These are phyloP conservation scores for Herpetospermum pedunculosum DNA, from an alignment of 306 rosid genomes.

Conservation along the genomic window DNA sequence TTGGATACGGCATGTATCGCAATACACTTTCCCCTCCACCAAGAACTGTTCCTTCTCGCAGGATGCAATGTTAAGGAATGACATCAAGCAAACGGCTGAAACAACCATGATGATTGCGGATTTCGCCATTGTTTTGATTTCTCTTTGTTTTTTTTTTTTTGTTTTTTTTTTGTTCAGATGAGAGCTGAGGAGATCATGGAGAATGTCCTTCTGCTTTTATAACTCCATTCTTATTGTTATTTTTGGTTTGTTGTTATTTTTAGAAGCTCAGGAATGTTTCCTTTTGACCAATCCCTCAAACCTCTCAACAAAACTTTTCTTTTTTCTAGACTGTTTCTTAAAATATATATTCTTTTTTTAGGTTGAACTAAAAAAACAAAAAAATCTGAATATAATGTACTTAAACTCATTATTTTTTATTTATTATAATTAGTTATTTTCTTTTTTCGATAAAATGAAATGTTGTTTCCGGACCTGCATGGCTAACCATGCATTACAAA, in stretches of 20 bases:
- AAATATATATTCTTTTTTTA: no score
- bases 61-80: conserved; percentile 18
- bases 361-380: no score
- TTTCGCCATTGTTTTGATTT: conserved; percentile 46
- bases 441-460: no score
- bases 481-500: no score
- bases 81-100: conserved; percentile 47
- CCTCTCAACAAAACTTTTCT: not conserved
- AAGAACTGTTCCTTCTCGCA: not conserved
- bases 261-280: not conserved
- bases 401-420: no score
- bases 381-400: no score
- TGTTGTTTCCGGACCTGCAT: no score
- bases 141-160: not conserved
- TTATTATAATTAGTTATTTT: no score
- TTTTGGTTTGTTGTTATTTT: not conserved
- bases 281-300: not conserved
- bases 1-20: conserved; percentile 73
- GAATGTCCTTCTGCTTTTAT: not conserved
- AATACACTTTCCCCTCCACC: conserved; percentile 57
- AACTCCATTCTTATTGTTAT: not conserved
- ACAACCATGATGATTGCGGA: conserved; percentile 25
- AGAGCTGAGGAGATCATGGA: not conserved
- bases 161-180: no score
- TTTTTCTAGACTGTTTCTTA: not conserved